phyloP scores from a whole-genome alignment of 164 flowering plant genomes.

The Liriodendron chinense region DNA sequence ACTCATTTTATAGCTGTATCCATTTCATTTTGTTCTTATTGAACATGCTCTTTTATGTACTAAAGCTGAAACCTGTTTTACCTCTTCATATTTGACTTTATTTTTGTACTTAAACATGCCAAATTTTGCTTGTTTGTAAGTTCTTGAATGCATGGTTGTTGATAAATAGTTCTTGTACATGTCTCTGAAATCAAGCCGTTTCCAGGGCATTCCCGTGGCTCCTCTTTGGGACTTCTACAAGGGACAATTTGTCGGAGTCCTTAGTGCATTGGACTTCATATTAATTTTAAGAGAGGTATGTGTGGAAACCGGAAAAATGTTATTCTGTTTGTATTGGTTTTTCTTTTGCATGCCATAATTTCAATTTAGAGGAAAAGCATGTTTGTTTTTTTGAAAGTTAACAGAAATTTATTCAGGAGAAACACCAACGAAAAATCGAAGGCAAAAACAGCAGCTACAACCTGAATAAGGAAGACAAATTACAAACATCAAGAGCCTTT shows the following conservation, averaged over 20 bases:
- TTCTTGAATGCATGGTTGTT: conserved; percentile 12
- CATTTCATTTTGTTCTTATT: background rate
- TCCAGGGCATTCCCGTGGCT: conserved; percentile 84
- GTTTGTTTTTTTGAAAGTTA: too few relatives aligned
- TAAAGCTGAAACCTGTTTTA: background rate
- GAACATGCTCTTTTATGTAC: background rate
- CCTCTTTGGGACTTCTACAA: conserved; percentile 82
- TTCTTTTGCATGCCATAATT: too few relatives aligned
- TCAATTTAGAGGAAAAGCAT: too few relatives aligned
- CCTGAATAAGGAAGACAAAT: too few relatives aligned
- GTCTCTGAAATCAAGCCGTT: conserved; percentile 26
- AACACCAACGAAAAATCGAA: too few relatives aligned
- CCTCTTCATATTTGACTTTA: background rate
- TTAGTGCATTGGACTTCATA: conserved; percentile 82
- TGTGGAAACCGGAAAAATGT: conserved; percentile 5
- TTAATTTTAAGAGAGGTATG: conserved; percentile 87
- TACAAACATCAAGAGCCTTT: too few relatives aligned
- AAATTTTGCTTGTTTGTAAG: background rate
- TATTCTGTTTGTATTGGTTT: background rate
- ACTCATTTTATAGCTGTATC: background rate
- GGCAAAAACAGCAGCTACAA: too few relatives aligned
- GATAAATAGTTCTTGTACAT: conserved; percentile 18
- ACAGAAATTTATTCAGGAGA: too few relatives aligned
- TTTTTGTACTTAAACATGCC: background rate
- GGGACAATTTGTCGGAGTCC: conserved; percentile 83